Evolutionary conservation across 2,329 filamentous ascomycete species (phyloP), one percentile per base, ranked within the genome.

Genomic region (Colletotrichum paranaense): DNA sequence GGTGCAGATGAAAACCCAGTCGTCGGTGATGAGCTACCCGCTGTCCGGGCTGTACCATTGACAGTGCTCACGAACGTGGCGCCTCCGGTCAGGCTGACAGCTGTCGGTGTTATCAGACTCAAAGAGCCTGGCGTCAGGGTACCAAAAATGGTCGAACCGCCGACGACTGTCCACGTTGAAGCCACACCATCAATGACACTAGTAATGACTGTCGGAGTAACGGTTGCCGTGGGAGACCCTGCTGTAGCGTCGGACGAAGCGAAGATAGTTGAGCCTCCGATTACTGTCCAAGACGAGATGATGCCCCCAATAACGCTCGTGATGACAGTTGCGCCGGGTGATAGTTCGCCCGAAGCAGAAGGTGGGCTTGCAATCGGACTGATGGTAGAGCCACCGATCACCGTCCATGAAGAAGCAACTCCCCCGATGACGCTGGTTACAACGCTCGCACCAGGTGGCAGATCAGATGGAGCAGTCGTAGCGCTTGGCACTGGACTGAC

Each of bases 381-480:
- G 7, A 46, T 24, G n/a, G 42, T 62, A 9, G 68, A 71, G 16
- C 56, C 68, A 2, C 64, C 32, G 1, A 56, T 63, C 2, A 69
- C 11, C 2, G 65, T 72, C 69, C 58, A 72, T 2, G 69, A 68
- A 0, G 69, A 58, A 6, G 38, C 38, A 0, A 26, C n/a, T 2
- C 69, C 65, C 7, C 32, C 59, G 12, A 72, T 35, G 19, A 52
- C 22, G 19, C 69, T 68, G 8, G 59, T 72, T 1, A 72, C 9
- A 5, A 68, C 24, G 19, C 4, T 22, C 19, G 42, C 42, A 19
- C 42, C 42, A n/a, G 42, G 42, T 49, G 42, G 42, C 42, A 49
- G 42, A 49, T 49, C 19, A 22, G 42, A 49, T 49, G 19, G 0
- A 22, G 42, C 8, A 49, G 42, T 22, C 19, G 42, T 49, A 4